Evolutionary conservation across 352 stramenopile species (phyloP).

Genomic region (Elongisporangium prolatum): DNA sequence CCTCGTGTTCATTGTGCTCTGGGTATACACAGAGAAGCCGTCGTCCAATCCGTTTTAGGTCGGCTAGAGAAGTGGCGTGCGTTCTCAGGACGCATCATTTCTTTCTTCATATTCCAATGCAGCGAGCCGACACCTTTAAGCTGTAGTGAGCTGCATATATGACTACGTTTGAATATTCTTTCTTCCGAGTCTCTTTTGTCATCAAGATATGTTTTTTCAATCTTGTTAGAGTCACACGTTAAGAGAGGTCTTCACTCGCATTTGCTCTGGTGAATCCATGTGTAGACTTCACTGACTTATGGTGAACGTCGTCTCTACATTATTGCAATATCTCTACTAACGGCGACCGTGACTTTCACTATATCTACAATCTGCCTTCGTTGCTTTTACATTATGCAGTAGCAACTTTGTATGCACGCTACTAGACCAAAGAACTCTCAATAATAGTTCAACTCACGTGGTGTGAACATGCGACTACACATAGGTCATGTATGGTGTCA

Average conservation of each 20-base stretch:
- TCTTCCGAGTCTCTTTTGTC: not conserved
- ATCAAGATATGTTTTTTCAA: not conserved
- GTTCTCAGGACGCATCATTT: not conserved
- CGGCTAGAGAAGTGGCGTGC: not conserved
- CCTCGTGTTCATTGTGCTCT: constrained; percentile 76
- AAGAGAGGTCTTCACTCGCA: not conserved
- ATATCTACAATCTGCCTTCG: no score
- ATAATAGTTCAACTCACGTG: not conserved
- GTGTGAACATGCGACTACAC: not conserved
- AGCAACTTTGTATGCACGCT: no score
- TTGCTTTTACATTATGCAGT: no score
- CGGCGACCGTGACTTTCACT: no score
- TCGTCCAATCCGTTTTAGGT: constrained; percentile 75
- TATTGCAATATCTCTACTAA: no score
- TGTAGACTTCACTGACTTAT: no score
- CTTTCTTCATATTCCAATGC: not conserved
- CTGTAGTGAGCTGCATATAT: not conserved
- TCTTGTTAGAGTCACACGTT: not conserved
- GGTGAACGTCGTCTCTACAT: no score
- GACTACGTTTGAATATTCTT: not conserved
- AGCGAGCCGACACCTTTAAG: not conserved
- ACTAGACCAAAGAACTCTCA: no score
- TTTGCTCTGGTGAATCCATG: not conserved
- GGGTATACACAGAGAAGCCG: constrained; percentile 79
- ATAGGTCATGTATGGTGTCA: not conserved